phyloP scores from a whole-genome alignment of 495 filamentous ascomycete genomes.

The Bathelium albidoporum region DNA sequence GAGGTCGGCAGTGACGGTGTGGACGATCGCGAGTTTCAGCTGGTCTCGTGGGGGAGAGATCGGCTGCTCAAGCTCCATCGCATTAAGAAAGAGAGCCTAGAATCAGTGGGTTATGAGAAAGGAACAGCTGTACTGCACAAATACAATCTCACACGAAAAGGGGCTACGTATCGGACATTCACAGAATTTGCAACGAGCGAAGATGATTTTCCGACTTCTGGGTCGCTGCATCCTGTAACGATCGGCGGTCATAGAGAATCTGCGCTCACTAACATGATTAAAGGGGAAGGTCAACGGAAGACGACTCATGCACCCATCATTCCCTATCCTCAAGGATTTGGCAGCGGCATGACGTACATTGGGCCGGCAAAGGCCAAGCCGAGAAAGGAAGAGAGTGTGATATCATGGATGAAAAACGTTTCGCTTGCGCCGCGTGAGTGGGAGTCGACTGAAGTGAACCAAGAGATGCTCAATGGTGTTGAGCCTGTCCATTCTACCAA shows the following conservation, averaged over 20 bases:
- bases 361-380: neutral
- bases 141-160: constrained; percentile 66
- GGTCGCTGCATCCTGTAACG: neutral
- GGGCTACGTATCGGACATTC: constrained; percentile 79
- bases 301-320: neutral
- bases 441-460: neutral
- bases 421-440: constrained; percentile 1
- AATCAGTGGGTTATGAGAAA: constrained; percentile 66
- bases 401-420: constrained; percentile 3
- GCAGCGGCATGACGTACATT: neutral
- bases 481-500: constrained; percentile 11
- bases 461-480: neutral
- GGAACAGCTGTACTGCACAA: constrained; percentile 54
- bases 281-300: neutral
- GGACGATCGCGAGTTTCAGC: constrained; percentile 85
- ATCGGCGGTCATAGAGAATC: neutral
- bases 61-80: constrained; percentile 70
- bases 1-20: constrained; percentile 48
- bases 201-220: neutral
- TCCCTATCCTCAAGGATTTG: neutral
- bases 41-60: constrained; percentile 89
- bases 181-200: neutral
- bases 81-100: constrained; percentile 52
- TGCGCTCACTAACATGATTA: neutral
- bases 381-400: neutral